A percentile compares a stretch with the other conserved stretches of the same genome.
These are phyloP conservation scores for Hortiboletus campestris DNA, from an alignment of 768 basidiomycete species.

Conservation along the genomic window DNA sequence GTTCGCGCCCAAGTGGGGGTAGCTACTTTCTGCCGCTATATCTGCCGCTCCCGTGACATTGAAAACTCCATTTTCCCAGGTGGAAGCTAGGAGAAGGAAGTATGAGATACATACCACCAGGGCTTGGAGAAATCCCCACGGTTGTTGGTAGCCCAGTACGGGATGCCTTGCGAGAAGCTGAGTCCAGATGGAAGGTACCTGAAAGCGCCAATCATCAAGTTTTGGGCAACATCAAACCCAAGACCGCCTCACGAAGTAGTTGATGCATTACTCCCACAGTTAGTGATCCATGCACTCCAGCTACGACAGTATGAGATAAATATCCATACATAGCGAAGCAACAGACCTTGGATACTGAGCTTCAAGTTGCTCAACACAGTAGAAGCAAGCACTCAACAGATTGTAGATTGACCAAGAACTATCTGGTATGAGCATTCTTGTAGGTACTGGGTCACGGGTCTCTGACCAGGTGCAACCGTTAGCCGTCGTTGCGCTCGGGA, in stretches of 20 bases:
- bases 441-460: neutral
- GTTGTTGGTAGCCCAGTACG: slow-evolving; percentile 23
- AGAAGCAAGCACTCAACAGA: slow-evolving; percentile 27
- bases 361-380: slow-evolving; percentile 15
- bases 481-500: slow-evolving; percentile 15
- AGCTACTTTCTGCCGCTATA: slow-evolving; percentile 10
- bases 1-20: neutral
- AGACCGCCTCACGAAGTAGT: slow-evolving; percentile 17
- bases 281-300: slow-evolving; percentile 19
- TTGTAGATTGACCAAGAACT: slow-evolving; percentile 34
- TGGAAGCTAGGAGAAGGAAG: slow-evolving; percentile 11
- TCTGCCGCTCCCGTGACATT: slow-evolving; percentile 7
- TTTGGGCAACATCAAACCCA: neutral
- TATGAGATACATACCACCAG: neutral
- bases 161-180: slow-evolving; percentile 15
- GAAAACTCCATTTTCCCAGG: slow-evolving; percentile 19
- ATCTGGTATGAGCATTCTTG: neutral
- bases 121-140: slow-evolving; percentile 11
- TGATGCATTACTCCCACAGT: slow-evolving; percentile 16
- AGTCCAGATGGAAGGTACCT: slow-evolving; percentile 26
- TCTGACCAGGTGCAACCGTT: slow-evolving; percentile 27
- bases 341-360: slow-evolving; percentile 15
- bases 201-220: neutral
- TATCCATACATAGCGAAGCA: neutral
- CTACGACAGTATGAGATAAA: slow-evolving; percentile 12